Base-by-base conservation (phyloP, 2,329 filamentous ascomycete genomes). In the Botryotinia calthae region DNA sequence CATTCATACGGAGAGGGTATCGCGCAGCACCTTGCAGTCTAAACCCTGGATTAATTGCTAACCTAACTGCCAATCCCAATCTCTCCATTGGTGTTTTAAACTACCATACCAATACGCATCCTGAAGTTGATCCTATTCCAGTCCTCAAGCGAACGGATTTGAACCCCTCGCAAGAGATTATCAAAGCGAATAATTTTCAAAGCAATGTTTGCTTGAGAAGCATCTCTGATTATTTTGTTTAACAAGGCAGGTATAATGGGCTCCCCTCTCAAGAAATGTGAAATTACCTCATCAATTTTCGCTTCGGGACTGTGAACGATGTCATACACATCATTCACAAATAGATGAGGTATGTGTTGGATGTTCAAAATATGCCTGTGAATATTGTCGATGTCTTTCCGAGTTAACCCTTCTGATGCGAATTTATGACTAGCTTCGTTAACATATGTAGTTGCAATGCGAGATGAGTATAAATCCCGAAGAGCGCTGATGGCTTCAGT, bases 71-170 rank as follows among this genome's bases (percentile, higher is more conserved):
- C 22, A 28, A 9, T n/a, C 8, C 1, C 14, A 8, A 14, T 20
- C 22, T 51, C 22, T 31, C 1, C 2, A 18, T 20, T 5, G 40
- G 16, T 20, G 8, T n/a, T 28, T 22, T 31, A 34, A 20, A 66
- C 5, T 37, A 1, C 4, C 0, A 51, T 22, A 37, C 14, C 14
- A 20, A 37, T 34, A 37, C 48, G 2, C 8, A 6, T 3, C 4
- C 2, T 2, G 8, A 12, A 31, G 22, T 8, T 6, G 34, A 37
- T 12, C 22, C 1, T 10, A 5, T 18, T 1, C 12, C 31, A 14
- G 1, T 6, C 2, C 12, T 7, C 22, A 40, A 4, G 12, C 25
- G 0, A 37, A 22, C 6, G 2, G 2, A 3, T n/a, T n/a, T 5
- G 20, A 20, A 8, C 18, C 10, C 6, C 10, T 48, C 4, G 4